Percentiles rank a stretch among this genome's conserved stretches.
phyloP scores from a whole-genome alignment of 2,329 filamentous ascomycete genomes.

The Tolypocladium amazonense region DNA sequence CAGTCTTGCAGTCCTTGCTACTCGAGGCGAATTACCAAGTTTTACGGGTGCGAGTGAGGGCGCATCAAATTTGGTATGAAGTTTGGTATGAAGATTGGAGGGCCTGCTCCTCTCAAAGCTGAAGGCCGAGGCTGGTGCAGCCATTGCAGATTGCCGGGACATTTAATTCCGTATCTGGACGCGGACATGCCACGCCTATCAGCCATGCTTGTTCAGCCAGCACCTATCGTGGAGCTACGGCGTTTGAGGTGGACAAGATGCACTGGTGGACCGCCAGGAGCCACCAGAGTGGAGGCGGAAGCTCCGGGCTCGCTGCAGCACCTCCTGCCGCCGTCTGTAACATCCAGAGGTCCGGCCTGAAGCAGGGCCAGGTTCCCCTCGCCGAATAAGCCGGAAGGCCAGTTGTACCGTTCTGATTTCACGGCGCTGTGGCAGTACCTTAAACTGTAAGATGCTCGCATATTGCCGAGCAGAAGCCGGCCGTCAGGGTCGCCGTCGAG shows the following conservation, averaged over 20 bases:
- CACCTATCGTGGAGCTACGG: neutral
- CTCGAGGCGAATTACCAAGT: no score
- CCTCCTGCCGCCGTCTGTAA: neutral
- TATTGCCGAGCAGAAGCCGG: neutral
- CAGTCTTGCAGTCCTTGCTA: neutral
- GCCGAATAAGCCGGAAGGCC: neutral
- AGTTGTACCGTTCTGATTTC: neutral
- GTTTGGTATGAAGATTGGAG: no score
- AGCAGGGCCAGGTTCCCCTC: neutral
- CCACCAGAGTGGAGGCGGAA: neutral
- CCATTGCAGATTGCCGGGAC: neutral
- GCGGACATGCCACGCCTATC: neutral
- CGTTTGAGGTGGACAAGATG: neutral
- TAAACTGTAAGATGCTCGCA: no score
- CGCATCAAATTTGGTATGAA: neutral
- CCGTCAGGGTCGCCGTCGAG: neutral
- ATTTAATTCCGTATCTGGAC: neutral
- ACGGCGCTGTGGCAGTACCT: no score
- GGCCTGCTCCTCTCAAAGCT: neutral
- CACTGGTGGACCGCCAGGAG: neutral
- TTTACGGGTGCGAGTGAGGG: neutral
- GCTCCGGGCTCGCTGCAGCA: neutral
- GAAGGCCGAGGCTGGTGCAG: neutral
- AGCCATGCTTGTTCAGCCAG: neutral
- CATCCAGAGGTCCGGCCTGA: neutral